phyloP scores from a whole-genome alignment of 2,329 filamentous ascomycete genomes.

The Xylariales sp. region DNA sequence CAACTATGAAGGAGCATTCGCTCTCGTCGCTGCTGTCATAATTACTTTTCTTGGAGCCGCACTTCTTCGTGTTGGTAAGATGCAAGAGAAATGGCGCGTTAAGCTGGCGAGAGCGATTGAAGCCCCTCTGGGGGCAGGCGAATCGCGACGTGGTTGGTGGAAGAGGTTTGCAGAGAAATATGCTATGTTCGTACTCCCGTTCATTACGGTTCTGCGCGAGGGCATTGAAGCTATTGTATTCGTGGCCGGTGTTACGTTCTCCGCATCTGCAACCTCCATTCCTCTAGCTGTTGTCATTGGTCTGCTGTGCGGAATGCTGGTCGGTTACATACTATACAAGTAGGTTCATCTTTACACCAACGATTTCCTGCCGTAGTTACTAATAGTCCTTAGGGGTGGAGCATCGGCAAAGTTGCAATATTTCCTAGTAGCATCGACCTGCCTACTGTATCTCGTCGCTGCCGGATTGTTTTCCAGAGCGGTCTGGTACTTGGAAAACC shows the following conservation, averaged over 20 bases:
- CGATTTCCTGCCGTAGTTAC: not conserved
- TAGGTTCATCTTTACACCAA: conserved; percentile 36
- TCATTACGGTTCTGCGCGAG: conserved; percentile 82
- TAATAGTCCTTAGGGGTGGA: conserved; percentile 44
- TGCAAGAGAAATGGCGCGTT: conserved; percentile 82
- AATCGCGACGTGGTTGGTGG: conserved; percentile 36
- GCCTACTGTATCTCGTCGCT: conserved; percentile 78
- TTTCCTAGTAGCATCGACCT: conserved; percentile 79
- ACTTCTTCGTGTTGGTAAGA: conserved; percentile 74
- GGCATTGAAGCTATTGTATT: conserved; percentile 85
- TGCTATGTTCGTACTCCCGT: conserved; percentile 80
- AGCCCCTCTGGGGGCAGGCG: conserved; percentile 38
- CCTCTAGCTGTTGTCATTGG: conserved; percentile 74
- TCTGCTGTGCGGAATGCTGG: conserved; percentile 57
- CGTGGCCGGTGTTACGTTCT: conserved; percentile 77
- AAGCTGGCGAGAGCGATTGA: conserved; percentile 73
- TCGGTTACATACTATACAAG: conserved; percentile 78
- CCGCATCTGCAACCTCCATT: conserved; percentile 69
- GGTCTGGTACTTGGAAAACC: conserved; percentile 69
- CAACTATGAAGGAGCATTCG: conserved; percentile 79
- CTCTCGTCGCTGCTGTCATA: conserved; percentile 69
- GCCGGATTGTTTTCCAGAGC: conserved; percentile 76
- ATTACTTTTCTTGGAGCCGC: conserved; percentile 79
- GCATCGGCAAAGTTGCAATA: conserved; percentile 63
- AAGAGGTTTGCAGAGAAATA: conserved; percentile 72